phyloP scores from a whole-genome alignment of 1,284 basidiomycete genomes.

The Taiwanofungus camphoratus region DNA sequence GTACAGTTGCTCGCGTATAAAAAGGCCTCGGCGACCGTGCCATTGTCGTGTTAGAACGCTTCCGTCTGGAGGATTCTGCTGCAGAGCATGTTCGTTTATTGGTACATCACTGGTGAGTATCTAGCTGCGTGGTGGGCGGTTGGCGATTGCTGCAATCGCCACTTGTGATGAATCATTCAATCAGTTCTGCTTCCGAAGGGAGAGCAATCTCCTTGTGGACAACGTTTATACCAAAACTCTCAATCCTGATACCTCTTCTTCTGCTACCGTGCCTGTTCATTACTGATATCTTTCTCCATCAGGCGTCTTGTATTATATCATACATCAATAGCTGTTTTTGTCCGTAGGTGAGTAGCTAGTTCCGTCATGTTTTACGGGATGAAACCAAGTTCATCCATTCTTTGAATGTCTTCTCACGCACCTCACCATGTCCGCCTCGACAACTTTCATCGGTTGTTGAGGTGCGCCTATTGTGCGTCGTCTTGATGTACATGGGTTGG shows the following conservation, averaged over 20 bases:
- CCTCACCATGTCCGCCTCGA: constrained; percentile 29
- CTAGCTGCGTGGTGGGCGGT: not conserved
- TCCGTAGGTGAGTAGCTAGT: constrained; percentile 20
- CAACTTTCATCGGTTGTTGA: constrained; percentile 20
- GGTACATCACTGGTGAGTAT: not conserved
- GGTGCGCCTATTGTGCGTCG: constrained; percentile 36
- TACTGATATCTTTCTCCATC: constrained; percentile 6
- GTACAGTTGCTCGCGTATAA: constrained; percentile 25
- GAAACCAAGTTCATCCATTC: constrained; percentile 84
- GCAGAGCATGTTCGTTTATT: constrained; percentile 1
- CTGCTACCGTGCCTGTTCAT: constrained; percentile 4
- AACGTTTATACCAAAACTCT: constrained; percentile 54
- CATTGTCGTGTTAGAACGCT: not conserved
- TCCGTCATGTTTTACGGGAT: constrained; percentile 23
- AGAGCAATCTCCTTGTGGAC: constrained; percentile 65
- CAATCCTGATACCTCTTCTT: constrained; percentile 29
- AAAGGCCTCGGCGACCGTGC: constrained; percentile 6
- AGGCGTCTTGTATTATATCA: constrained; percentile 1
- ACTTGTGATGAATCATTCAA: constrained; percentile 48
- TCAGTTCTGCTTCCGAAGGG: constrained; percentile 86
- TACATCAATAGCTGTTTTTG: not conserved
- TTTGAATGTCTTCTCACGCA: constrained; percentile 50
- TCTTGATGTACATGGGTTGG: constrained; percentile 44
- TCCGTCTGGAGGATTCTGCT: constrained; percentile 22
- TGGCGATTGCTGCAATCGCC: not conserved